Percentiles rank a stretch among this genome's conserved stretches.
These are phyloP conservation scores for Prinsepia uniflora DNA, from an alignment of 306 rosid species.

Conservation along the genomic window DNA sequence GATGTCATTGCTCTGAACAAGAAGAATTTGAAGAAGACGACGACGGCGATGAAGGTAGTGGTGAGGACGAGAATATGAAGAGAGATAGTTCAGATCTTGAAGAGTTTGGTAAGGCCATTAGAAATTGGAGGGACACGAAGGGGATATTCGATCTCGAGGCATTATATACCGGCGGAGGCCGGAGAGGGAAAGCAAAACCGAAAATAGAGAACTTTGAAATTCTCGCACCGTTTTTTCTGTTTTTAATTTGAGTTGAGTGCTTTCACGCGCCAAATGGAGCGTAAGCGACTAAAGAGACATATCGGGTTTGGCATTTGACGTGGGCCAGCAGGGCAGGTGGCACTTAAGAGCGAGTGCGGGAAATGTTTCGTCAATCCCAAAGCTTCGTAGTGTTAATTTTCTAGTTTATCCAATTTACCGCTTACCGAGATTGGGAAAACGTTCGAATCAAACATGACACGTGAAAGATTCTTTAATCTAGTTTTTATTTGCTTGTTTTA, in stretches of 20 bases:
- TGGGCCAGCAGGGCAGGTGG: background rate
- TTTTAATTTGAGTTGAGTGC: too few species aligned
- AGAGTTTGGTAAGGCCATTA: slow-evolving; percentile 10
- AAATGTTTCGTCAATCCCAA: background rate
- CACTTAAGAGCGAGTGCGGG: background rate
- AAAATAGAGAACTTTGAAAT: slow-evolving; percentile 4
- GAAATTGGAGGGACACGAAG: background rate
- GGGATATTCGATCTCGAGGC: background rate
- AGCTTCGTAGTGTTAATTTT: background rate
- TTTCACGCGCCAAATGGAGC: background rate
- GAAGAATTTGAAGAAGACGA: slow-evolving; percentile 14
- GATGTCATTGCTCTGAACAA: slow-evolving; percentile 38
- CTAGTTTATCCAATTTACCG: background rate
- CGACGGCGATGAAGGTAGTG: background rate
- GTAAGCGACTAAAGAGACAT: background rate
- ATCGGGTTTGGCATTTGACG: background rate
- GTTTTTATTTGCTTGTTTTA: background rate
- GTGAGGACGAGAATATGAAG: background rate
- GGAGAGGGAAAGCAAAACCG: slow-evolving; percentile 1
- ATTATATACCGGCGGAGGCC: background rate
- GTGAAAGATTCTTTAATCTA: background rate
- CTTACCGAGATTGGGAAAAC: background rate
- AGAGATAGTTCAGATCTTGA: slow-evolving; percentile 32
- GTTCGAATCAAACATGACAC: background rate
- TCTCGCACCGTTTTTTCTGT: slow-evolving; percentile 1